Evolutionary conservation across 805 yeast species (phyloP).

Genomic region (Candida lessepsii): DNA sequence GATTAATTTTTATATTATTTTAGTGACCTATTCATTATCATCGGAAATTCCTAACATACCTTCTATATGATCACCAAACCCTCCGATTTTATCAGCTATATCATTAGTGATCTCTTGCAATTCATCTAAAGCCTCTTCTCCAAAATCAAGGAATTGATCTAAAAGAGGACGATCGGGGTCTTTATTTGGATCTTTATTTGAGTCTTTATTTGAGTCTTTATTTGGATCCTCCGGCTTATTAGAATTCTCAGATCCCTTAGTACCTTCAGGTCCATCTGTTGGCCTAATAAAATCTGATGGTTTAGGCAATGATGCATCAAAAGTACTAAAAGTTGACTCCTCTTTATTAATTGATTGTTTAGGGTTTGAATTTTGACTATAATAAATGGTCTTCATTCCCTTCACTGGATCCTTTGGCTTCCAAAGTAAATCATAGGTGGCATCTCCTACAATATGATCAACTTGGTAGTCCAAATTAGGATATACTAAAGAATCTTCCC

Average conservation of each 20-base stretch:
- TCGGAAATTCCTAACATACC: too few relatives aligned
- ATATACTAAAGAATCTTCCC: slow-evolving; percentile 49
- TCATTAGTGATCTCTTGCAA: slow-evolving; percentile 17
- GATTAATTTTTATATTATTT: too few relatives aligned
- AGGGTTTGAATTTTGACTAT: slow-evolving; percentile 25
- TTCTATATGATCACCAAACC: slow-evolving; percentile 7
- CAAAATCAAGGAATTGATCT: slow-evolving; percentile 1
- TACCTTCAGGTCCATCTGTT: background rate
- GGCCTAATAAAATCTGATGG: slow-evolving; percentile 12
- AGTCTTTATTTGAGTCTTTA: background rate
- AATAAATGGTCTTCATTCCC: slow-evolving; percentile 16
- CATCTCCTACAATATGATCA: slow-evolving; percentile 43
- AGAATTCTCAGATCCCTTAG: background rate
- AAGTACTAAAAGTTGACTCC: slow-evolving; percentile 18
- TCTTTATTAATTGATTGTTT: slow-evolving; percentile 22
- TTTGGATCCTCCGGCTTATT: background rate
- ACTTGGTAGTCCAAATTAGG: slow-evolving; percentile 51
- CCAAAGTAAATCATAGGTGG: slow-evolving; percentile 53
- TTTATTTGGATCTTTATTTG: background rate
- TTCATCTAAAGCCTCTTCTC: slow-evolving; percentile 9
- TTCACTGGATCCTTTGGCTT: slow-evolving; percentile 14
- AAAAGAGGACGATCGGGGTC: background rate
- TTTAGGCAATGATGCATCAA: slow-evolving; percentile 14
- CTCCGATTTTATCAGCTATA: slow-evolving; percentile 14
- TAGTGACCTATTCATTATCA: background rate